phyloP scores from a whole-genome alignment of 169 alveolate genomes.

The Eimeria necatrix region DNA sequence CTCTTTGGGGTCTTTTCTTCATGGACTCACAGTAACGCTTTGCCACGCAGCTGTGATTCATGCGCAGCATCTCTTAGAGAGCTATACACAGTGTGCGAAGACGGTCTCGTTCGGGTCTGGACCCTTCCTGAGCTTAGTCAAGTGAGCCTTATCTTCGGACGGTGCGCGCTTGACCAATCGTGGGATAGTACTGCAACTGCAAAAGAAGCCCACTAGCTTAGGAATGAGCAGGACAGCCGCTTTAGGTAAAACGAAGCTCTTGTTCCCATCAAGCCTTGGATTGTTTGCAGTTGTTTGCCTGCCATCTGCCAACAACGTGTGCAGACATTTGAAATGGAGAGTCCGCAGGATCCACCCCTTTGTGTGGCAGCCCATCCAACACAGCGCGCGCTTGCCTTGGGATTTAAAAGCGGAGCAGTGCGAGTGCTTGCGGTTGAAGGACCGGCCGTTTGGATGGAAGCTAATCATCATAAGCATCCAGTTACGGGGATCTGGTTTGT shows the following conservation, averaged over 20 bases:
- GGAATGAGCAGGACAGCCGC: background rate
- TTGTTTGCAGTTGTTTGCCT: background rate
- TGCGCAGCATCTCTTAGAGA: conserved; percentile 65
- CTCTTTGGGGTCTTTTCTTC: background rate
- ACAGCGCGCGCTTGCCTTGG: conserved; percentile 75
- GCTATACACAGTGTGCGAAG: conserved; percentile 77
- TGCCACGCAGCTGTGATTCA: conserved; percentile 2
- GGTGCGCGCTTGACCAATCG: background rate
- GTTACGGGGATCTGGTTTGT: conserved; percentile 67
- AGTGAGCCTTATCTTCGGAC: background rate
- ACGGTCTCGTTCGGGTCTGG: conserved; percentile 78
- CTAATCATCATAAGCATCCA: conserved; percentile 74
- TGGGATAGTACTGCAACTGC: background rate
- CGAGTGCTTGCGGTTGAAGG: conserved; percentile 72
- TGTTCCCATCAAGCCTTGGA: background rate
- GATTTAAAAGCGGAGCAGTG: conserved; percentile 80
- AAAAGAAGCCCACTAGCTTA: background rate
- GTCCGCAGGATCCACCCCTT: conserved; percentile 67
- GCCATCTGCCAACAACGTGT: background rate
- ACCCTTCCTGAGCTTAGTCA: conserved; percentile 75
- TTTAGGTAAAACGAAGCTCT: background rate
- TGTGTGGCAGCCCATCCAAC: conserved; percentile 79
- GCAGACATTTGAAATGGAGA: conserved; percentile 79
- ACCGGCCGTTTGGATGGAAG: conserved; percentile 79
- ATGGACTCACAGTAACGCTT: background rate